Percentiles rank a stretch among this genome's conserved stretches.
These are phyloP conservation scores for Gossypium stocksii DNA, from an alignment of 345 rosid species.

Conservation along the genomic window DNA sequence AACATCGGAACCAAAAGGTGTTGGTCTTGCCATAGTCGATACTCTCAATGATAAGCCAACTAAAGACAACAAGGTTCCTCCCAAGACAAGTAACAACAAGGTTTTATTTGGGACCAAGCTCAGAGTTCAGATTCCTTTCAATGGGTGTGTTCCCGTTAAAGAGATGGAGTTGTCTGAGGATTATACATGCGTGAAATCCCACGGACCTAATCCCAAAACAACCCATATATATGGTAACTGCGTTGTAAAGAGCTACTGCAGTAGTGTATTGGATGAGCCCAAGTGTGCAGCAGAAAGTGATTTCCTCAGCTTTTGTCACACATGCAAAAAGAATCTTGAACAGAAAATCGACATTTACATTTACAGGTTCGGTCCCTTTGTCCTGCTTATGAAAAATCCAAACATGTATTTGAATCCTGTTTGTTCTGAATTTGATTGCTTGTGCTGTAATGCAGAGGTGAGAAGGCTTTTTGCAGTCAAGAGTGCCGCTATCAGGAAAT, in stretches of 20 bases:
- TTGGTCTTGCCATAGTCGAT: slow-evolving; percentile 58
- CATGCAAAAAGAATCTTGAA: slow-evolving; percentile 74
- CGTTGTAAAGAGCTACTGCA: slow-evolving; percentile 43
- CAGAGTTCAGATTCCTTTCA: slow-evolving; percentile 45
- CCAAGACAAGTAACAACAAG: slow-evolving; percentile 35
- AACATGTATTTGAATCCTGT: too few species aligned
- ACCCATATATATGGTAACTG: slow-evolving; percentile 79
- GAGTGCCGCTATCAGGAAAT: slow-evolving; percentile 80
- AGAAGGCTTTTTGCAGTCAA: slow-evolving; percentile 72
- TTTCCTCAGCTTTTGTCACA: slow-evolving; percentile 59
- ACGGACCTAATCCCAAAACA: slow-evolving; percentile 72
- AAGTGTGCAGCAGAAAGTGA: slow-evolving; percentile 9
- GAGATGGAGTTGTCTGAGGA: slow-evolving; percentile 83
- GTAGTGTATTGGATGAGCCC: slow-evolving; percentile 18
- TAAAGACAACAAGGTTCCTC: slow-evolving; percentile 9
- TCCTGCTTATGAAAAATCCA: not conserved
- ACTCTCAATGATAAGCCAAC: slow-evolving; percentile 12
- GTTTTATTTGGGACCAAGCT: slow-evolving; percentile 53
- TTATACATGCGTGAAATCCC: slow-evolving; percentile 71
- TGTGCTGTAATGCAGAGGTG: slow-evolving; percentile 53
- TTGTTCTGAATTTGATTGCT: not conserved
- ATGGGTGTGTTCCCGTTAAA: slow-evolving; percentile 30
- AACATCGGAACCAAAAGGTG: slow-evolving; percentile 33
- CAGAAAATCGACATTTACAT: slow-evolving; percentile 58
- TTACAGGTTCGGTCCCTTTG: slow-evolving; percentile 51